phyloP scores from a whole-genome alignment of 805 yeast species.

The Metschnikowia reukaufii region DNA sequence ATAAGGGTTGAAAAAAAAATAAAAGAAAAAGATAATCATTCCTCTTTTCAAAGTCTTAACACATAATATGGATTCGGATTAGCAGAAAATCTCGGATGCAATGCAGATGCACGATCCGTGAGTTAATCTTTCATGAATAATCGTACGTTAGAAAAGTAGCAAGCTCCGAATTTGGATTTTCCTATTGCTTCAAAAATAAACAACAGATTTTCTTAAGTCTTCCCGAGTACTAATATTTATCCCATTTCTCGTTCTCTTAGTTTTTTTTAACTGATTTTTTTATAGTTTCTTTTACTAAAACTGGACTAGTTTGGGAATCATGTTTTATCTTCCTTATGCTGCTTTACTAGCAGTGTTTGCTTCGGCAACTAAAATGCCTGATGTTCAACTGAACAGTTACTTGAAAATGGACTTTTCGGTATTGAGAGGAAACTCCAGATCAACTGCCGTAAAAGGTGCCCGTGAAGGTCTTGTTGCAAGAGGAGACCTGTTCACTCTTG shows the following conservation, averaged over 20 bases:
- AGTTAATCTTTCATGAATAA: not conserved
- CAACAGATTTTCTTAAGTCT: too few relatives aligned
- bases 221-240: too few relatives aligned
- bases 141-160: too few relatives aligned
- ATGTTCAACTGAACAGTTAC: not conserved
- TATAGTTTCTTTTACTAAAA: too few relatives aligned
- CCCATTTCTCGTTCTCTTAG: too few relatives aligned
- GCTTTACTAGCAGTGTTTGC: conserved; percentile 7
- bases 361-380: conserved; percentile 11
- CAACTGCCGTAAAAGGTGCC: conserved; percentile 6
- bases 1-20: too few relatives aligned
- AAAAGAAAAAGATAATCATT: not conserved
- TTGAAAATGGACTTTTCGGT: conserved; percentile 16
- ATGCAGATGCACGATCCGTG: not conserved
- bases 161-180: too few relatives aligned
- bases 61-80: too few relatives aligned
- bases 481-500: conserved; percentile 8
- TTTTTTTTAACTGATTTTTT: too few relatives aligned
- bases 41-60: too few relatives aligned
- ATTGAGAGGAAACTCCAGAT: conserved; percentile 10
- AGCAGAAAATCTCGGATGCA: not conserved
- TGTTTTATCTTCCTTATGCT: conserved; percentile 4
- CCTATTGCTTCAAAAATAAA: too few relatives aligned
- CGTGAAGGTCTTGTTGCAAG: conserved; percentile 9
- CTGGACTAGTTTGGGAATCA: too few relatives aligned